These are phyloP conservation scores for Globisporangium cylindrosporum DNA, from an alignment of 352 stramenopile species.

Conservation along the genomic window DNA sequence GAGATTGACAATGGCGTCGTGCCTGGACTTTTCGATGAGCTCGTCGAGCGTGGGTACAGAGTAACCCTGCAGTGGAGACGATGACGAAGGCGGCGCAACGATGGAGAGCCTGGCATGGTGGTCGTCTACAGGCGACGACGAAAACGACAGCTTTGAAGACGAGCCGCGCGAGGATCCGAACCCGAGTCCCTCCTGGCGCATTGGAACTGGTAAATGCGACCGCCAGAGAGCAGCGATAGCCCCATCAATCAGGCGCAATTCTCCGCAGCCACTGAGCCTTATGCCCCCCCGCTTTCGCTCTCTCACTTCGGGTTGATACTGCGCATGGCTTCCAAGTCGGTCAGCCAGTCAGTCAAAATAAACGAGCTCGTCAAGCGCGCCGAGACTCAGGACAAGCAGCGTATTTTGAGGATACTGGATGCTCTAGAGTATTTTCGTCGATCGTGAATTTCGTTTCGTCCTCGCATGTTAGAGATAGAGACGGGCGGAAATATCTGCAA, in stretches of 20 bases:
- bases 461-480: neutral
- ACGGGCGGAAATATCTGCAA: neutral
- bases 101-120: neutral
- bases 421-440: neutral
- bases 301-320: neutral
- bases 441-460: neutral
- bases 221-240: neutral
- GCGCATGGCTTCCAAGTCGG: neutral
- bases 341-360: neutral
- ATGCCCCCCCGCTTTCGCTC: no score
- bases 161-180: neutral
- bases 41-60: slow-evolving; percentile 28
- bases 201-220: neutral
- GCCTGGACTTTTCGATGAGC: slow-evolving; percentile 35
- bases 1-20: slow-evolving; percentile 34
- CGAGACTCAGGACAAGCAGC: neutral
- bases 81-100: neutral
- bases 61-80: neutral
- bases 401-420: neutral
- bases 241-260: neutral
- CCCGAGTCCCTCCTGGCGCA: slow-evolving; percentile 1
- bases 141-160: neutral
- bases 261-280: no score
- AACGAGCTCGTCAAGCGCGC: neutral
- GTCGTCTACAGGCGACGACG: neutral